Base-by-base conservation (phyloP, 2,329 filamentous ascomycete species). In the Exophiala spinifera region DNA sequence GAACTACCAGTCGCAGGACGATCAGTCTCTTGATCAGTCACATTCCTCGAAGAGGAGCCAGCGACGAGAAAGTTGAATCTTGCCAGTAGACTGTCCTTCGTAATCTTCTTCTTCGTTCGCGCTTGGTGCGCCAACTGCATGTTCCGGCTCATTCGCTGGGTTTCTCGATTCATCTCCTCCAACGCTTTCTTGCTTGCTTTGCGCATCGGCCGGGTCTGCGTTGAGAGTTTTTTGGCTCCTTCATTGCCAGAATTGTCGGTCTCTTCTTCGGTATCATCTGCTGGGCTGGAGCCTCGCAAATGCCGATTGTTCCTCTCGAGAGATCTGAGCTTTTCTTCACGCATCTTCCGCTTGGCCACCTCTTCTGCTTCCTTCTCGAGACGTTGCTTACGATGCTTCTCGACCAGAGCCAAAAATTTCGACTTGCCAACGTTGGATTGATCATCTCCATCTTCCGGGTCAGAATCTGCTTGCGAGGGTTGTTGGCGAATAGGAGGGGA, bases 171-270 rank as follows among this genome's bases (percentile, higher is more conserved):
- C 87, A 99, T 96, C 63, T 97, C 92, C 67, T 96, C 89, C 39
- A 96, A 70, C 0, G 94, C 94, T 72, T 91, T 96, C 74, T 92
- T 97, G 75, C 91, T 92, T 0, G 94, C 91, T 68, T 94, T 95
- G 11, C 94, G 83, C 8, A 82, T 80, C 4, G 90, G 86, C 3
- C 86, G 83, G 21, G 80, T 77, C 28, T 59, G 51, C 39, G 55
- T 59, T 0, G 87, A 88, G 42, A 94, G 74, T 58, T 77, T 82
- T 40, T 76, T 78, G n/a, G 79, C 85, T 21, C 84, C 83, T 31
- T 83, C 84, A 55, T 87, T 84, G 2, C 80, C 78, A 34, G 83
- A 80, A 42, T 79, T 75, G 34, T 81, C 81, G 49, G 79, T 78
- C 6, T 79, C 79, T n/a, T 78, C 72, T 17, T 73, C 76, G 44